Evolutionary conservation across 2,329 filamentous ascomycete species (phyloP), one percentile per base, ranked within the genome.

Genomic region (Aspergillus piperis): DNA sequence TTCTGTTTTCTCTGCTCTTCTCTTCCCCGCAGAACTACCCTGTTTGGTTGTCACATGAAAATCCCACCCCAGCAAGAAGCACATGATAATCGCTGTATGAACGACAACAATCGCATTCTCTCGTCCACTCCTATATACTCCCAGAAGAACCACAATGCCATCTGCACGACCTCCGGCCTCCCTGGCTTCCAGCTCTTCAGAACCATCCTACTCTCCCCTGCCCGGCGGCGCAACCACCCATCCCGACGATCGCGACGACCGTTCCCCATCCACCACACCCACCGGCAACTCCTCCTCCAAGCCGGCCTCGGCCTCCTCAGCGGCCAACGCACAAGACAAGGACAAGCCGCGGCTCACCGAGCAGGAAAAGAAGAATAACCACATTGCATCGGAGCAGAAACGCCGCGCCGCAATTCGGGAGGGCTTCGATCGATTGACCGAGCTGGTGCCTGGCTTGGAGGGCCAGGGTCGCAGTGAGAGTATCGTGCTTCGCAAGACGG

Each of bases 381-480:
- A 90, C 76, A 90, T 90, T 67, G 84, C 85, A 23, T 89, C 87
- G 4, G 82, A 84, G 65, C 82, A 84, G 66, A 84, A 89, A 75
- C 85, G 88, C 38, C 85, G 88, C 48, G 84, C 87, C 59, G 90
- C 89, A 13, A 96, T 96, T 66, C 85, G 92, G 50, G 87, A 91
- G 60, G 91, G 90, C 59, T 96, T 96, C 73, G 91, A 96, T 74
- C 85, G 88, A 36, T 83, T 96, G 25, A 90, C 90, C 15, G 85
- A 88, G 56, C 83, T 96, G 32, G 91, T 96, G 1, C 92, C 92
- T 0, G 91, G 90, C 0, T 82, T 96, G 56, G 85, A 91, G 68
- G 92, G 92, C 0, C 90, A 93, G 70, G 92, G 90, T 1, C 87
- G 92, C 49, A 95, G 91, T 64, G 92, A 96, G 75, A 91, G 90